Evolutionary conservation across 164 flowering plant species (phyloP).

Genomic region (Annona cherimola): DNA sequence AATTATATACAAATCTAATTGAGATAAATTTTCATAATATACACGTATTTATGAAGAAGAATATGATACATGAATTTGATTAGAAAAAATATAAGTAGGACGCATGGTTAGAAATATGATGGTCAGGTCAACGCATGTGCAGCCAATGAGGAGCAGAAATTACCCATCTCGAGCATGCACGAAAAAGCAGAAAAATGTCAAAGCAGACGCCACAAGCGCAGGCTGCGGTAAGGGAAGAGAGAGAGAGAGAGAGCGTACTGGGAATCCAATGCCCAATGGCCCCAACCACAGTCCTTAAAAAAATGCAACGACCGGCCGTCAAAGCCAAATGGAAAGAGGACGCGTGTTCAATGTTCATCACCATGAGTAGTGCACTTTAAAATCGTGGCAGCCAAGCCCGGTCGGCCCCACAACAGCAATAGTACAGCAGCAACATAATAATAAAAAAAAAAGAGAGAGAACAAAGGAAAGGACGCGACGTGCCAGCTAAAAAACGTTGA

Average conservation of each 20-base stretch:
- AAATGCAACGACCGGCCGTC: neutral
- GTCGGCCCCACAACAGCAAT: neutral
- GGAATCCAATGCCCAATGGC: slow-evolving; percentile 2
- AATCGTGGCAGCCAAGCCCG: neutral
- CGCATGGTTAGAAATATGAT: no score
- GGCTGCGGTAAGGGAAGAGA: no score
- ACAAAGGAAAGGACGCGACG: neutral
- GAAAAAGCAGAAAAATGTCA: neutral
- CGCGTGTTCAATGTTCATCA: slow-evolving; percentile 1
- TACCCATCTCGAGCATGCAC: neutral
- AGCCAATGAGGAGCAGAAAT: no score
- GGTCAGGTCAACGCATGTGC: no score
- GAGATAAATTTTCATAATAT: no score
- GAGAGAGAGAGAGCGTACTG: neutral
- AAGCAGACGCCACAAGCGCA: neutral
- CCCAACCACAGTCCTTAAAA: neutral
- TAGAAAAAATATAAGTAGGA: no score
- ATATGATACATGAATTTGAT: no score
- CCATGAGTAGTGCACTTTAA: slow-evolving; percentile 5
- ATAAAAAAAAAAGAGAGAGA: neutral
- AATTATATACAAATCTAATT: no score
- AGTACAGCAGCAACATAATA: neutral
- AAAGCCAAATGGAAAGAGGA: neutral
- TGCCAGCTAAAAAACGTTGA: slow-evolving; percentile 3
- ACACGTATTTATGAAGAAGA: no score